Evolutionary conservation across 257 asterid genomes (phyloP).

Genomic region (Solanum medicagineum): DNA sequence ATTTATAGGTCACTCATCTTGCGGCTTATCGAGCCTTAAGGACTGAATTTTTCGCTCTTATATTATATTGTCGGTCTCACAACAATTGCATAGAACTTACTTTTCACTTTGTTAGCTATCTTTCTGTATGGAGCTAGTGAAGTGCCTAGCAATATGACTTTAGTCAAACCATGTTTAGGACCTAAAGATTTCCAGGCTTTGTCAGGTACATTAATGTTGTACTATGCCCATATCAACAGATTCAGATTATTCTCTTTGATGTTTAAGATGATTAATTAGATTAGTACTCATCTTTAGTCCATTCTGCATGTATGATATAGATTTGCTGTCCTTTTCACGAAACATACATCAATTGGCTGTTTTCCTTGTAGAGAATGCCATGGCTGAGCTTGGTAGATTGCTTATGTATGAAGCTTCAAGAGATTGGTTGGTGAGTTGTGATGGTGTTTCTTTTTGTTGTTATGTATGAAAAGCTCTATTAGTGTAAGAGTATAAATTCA

Average conservation of each 20-base stretch:
- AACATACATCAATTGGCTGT: not conserved
- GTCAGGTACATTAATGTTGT: not conserved
- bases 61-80: not conserved
- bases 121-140: not conserved
- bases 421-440: conserved; percentile 78
- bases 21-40: not conserved
- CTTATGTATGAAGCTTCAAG: conserved; percentile 90
- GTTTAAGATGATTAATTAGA: not conserved
- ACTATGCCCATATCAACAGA: not conserved
- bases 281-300: not conserved
- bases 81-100: not conserved
- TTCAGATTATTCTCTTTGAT: not conserved
- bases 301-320: not conserved
- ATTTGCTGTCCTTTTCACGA: not conserved
- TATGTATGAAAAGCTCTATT: not conserved
- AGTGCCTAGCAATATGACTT: not conserved
- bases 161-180: not conserved
- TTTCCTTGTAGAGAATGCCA: conserved; percentile 50
- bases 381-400: conserved; percentile 99
- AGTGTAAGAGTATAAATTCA: not conserved
- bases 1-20: not conserved
- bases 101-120: not conserved
- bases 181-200: not conserved
- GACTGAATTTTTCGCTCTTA: not conserved
- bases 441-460: not conserved